These are phyloP conservation scores for Boletus rubroflammeus DNA, from an alignment of 768 basidiomycete genomes.

Conservation along the genomic window DNA sequence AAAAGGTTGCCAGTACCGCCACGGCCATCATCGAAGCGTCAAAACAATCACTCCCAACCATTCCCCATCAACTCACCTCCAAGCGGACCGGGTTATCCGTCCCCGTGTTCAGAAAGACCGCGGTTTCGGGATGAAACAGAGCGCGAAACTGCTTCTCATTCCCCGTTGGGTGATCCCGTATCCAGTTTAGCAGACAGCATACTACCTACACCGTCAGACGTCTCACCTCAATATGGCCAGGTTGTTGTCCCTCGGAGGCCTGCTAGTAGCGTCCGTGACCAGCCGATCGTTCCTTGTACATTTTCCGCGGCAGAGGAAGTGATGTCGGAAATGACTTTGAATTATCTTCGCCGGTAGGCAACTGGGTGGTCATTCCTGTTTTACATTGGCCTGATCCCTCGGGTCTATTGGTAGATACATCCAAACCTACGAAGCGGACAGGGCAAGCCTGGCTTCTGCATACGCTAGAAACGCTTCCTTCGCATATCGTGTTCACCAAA, in stretches of 20 bases:
- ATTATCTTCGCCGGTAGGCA: constrained; percentile 30
- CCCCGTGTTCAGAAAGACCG: background rate
- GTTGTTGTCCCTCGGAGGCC: background rate
- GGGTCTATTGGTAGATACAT: constrained; percentile 23
- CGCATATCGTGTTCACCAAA: constrained; percentile 24
- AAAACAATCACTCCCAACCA: constrained; percentile 1
- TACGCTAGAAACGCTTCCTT: constrained; percentile 31
- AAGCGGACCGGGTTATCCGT: background rate
- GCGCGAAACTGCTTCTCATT: background rate
- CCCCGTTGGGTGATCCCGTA: background rate
- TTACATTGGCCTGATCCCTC: constrained; percentile 1
- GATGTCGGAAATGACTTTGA: constrained; percentile 29
- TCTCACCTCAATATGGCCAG: background rate
- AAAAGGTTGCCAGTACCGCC: constrained; percentile 22
- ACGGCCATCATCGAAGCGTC: constrained; percentile 8
- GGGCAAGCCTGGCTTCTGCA: constrained; percentile 32
- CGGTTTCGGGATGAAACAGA: constrained; percentile 1
- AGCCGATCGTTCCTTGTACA: background rate
- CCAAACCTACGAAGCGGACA: constrained; percentile 31
- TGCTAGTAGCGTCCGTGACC: background rate
- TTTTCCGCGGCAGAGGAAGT: constrained; percentile 18
- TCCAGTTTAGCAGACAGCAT: background rate
- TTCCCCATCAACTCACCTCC: background rate
- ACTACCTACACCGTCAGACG: background rate
- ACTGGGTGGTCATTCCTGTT: background rate